Evolutionary conservation across 2,329 filamentous ascomycete species (phyloP).

Genomic region (Anthostomella pinea): DNA sequence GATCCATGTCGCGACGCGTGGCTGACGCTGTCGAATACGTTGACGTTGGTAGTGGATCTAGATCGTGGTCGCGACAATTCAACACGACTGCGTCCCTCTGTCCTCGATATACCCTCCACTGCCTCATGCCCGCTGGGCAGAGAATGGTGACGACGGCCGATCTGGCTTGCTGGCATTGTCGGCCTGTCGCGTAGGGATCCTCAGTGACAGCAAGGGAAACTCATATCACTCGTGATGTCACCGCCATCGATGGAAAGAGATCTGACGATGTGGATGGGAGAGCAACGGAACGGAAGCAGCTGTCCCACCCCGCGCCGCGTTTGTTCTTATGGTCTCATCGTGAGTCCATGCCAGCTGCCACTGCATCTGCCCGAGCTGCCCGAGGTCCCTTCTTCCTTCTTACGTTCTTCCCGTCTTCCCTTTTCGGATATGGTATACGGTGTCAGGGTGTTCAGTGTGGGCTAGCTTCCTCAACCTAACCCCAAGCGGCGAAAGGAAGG

Average conservation of each 20-base stretch:
- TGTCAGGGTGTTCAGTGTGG: too few species aligned
- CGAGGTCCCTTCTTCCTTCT: background rate
- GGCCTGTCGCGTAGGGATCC: background rate
- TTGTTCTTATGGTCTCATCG: too few species aligned
- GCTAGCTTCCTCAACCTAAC: slow-evolving; percentile 1
- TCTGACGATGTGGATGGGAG: too few species aligned
- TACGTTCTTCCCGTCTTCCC: background rate
- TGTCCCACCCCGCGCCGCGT: too few species aligned
- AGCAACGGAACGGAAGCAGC: too few species aligned
- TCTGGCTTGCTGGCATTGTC: slow-evolving; percentile 1
- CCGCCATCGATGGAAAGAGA: too few species aligned
- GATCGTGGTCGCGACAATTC: slow-evolving; percentile 26
- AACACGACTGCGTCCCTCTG: slow-evolving; percentile 8
- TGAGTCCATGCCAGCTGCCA: too few species aligned
- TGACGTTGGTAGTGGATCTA: slow-evolving; percentile 28
- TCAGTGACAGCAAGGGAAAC: too few species aligned
- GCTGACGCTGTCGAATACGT: slow-evolving; percentile 19
- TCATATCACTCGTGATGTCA: background rate
- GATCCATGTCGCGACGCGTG: slow-evolving; percentile 1
- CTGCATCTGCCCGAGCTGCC: too few species aligned
- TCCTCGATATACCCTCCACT: slow-evolving; percentile 10
- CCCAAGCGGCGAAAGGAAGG: slow-evolving; percentile 5
- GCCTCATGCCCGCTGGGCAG: slow-evolving; percentile 16
- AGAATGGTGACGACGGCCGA: slow-evolving; percentile 13
- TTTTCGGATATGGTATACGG: too few species aligned